Evolutionary conservation across 2,329 filamentous ascomycete genomes (phyloP).

Genomic region (Zymoseptoria tritici): DNA sequence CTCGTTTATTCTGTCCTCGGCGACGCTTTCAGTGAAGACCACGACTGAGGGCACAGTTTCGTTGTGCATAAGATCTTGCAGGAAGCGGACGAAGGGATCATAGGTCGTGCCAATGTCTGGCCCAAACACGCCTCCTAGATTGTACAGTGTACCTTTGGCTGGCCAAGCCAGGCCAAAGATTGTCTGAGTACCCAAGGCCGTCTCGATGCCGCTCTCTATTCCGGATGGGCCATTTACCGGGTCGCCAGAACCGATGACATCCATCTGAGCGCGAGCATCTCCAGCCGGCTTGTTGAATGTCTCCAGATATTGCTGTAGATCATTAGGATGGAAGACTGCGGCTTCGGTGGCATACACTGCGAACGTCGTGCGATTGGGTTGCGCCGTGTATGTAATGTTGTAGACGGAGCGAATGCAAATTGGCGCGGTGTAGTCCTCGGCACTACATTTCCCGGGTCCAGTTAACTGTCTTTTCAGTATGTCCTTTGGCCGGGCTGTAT

Average conservation of each 20-base stretch:
- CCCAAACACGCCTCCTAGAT: conserved; percentile 21
- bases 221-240: conserved; percentile 5
- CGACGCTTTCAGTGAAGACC: conserved; percentile 16
- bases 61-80: conserved; percentile 19
- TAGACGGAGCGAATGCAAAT: conserved; percentile 18
- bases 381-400: conserved; percentile 16
- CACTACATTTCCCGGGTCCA: conserved; percentile 5
- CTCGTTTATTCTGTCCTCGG: conserved; percentile 16
- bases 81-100: conserved; percentile 20
- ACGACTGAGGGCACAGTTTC: conserved; percentile 19
- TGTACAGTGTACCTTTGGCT: conserved; percentile 18
- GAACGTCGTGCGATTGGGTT: conserved; percentile 19
- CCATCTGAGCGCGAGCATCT: conserved; percentile 10
- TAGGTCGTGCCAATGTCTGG: conserved; percentile 14
- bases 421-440: conserved; percentile 13
- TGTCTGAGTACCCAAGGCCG: conserved; percentile 17
- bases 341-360: conserved; percentile 21
- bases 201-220: conserved; percentile 19
- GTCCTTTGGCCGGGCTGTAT: background rate
- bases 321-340: conserved; percentile 14
- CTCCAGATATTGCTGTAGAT: conserved; percentile 15
- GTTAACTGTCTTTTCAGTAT: background rate
- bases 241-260: conserved; percentile 16
- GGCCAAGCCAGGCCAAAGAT: conserved; percentile 18
- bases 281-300: conserved; percentile 18